phyloP scores from a whole-genome alignment of 371 early-diverging fungal species.

The Lichtheimia hyalospora region DNA sequence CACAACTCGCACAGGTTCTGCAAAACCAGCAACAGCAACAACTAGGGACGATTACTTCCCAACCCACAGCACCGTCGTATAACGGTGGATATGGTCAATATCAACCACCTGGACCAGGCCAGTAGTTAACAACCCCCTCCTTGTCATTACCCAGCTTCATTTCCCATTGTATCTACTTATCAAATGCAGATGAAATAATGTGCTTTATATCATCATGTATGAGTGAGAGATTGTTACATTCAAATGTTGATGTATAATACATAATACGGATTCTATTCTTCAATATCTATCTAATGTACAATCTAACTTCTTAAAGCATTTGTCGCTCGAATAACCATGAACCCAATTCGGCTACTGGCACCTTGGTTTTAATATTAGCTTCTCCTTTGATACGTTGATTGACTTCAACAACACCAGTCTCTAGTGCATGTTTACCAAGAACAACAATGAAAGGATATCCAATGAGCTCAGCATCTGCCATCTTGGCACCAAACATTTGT shows the following conservation, averaged over 20 bases:
- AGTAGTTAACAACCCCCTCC: too few relatives aligned
- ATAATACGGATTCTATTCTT: too few relatives aligned
- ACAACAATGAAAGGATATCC: conserved; percentile 74
- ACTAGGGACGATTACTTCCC: neutral
- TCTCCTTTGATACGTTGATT: conserved; percentile 53
- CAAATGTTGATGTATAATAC: too few relatives aligned
- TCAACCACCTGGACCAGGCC: neutral
- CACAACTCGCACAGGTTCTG: conserved; percentile 20
- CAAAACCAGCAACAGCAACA: conserved; percentile 22
- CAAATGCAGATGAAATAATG: too few relatives aligned
- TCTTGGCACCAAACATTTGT: conserved; percentile 65
- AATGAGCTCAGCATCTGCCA: conserved; percentile 73
- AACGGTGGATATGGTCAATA: neutral
- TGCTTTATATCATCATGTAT: too few relatives aligned
- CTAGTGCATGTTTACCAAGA: conserved; percentile 60
- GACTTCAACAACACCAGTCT: conserved; percentile 58
- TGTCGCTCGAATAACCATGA: conserved; percentile 15
- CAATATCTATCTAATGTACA: too few relatives aligned
- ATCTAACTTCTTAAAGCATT: neutral
- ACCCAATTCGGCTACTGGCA: conserved; percentile 19
- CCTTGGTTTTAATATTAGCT: conserved; percentile 19
- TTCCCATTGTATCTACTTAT: too few relatives aligned
- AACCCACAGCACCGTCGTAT: neutral
- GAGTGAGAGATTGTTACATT: too few relatives aligned
- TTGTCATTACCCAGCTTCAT: neutral